Conservation (phyloP, 352 stramenopile species). For the Phytophthora cactorum region DNA sequence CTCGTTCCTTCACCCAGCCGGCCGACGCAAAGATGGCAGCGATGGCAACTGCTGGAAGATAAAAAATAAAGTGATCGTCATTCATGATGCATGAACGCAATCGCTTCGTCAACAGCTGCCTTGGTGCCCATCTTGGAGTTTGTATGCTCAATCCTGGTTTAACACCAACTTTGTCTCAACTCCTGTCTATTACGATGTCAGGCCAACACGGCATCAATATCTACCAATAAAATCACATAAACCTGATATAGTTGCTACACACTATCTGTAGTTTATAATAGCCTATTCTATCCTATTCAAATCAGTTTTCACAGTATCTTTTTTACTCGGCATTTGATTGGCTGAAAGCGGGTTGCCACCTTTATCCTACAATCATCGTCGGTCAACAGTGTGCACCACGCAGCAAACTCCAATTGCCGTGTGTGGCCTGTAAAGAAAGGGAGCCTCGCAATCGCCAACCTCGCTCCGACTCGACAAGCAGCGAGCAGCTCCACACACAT, state of each 20-base stretch:
- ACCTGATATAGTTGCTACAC: neutral
- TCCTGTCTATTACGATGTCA: slow-evolving; percentile 15
- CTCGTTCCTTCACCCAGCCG: neutral
- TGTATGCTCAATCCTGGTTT: slow-evolving; percentile 33
- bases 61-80: slow-evolving; percentile 23
- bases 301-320: neutral
- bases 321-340: slow-evolving; percentile 5
- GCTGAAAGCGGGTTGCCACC: slow-evolving; percentile 19
- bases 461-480: slow-evolving; percentile 29
- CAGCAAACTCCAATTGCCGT: slow-evolving; percentile 17
- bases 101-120: neutral
- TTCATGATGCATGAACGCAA: slow-evolving; percentile 1
- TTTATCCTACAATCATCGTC: slow-evolving; percentile 27
- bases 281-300: neutral
- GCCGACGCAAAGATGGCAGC: neutral
- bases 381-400: slow-evolving; percentile 22
- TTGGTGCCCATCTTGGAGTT: slow-evolving; percentile 14
- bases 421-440: slow-evolving; percentile 39
- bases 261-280: neutral
- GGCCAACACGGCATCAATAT: neutral
- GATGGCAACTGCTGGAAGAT: neutral
- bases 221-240: neutral
- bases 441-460: slow-evolving; percentile 28
- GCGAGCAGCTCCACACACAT: neutral
- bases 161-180: slow-evolving; percentile 22